Conservation (phyloP, 2,329 filamentous ascomycete genomes). For the Aureobasidium sp. region DNA sequence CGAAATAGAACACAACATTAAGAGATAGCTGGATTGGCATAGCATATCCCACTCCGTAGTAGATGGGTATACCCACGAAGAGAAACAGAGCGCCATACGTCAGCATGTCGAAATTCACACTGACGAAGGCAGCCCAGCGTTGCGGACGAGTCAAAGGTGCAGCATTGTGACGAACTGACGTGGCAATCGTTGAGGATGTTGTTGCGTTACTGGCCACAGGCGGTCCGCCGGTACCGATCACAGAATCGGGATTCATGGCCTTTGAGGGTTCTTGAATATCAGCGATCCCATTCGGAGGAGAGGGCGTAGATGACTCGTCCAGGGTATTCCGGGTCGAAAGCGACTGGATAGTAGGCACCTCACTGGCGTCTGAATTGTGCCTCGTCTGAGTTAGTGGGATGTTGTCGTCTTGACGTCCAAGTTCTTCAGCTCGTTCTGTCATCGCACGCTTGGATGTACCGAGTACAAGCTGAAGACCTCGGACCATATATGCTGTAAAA, state of each 20-base stretch:
- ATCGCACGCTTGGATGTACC: constrained; percentile 46
- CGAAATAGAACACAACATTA: constrained; percentile 46
- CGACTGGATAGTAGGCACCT: neutral
- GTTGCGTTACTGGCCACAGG: constrained; percentile 11
- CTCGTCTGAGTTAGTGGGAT: constrained; percentile 36
- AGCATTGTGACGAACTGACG: constrained; percentile 32
- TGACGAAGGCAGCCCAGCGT: constrained; percentile 42
- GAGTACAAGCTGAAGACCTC: constrained; percentile 43
- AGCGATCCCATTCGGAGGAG: neutral
- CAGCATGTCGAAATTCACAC: constrained; percentile 37
- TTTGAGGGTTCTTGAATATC: constrained; percentile 16
- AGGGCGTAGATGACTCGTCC: neutral
- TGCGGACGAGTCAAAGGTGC: constrained; percentile 39
- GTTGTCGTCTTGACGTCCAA: constrained; percentile 36
- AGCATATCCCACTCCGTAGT: constrained; percentile 45
- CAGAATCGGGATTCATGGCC: constrained; percentile 18
- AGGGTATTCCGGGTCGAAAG: neutral
- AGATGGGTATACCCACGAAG: constrained; percentile 46
- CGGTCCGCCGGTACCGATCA: constrained; percentile 20
- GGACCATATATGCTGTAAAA: constrained; percentile 46
- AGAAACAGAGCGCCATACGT: constrained; percentile 41
- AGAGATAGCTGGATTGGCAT: constrained; percentile 38
- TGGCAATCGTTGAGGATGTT: neutral
- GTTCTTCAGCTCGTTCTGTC: constrained; percentile 45
- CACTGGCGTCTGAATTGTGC: constrained; percentile 9